Base-by-base conservation (phyloP, 371 early-diverging fungal genomes). In the Mortierella sp. region DNA sequence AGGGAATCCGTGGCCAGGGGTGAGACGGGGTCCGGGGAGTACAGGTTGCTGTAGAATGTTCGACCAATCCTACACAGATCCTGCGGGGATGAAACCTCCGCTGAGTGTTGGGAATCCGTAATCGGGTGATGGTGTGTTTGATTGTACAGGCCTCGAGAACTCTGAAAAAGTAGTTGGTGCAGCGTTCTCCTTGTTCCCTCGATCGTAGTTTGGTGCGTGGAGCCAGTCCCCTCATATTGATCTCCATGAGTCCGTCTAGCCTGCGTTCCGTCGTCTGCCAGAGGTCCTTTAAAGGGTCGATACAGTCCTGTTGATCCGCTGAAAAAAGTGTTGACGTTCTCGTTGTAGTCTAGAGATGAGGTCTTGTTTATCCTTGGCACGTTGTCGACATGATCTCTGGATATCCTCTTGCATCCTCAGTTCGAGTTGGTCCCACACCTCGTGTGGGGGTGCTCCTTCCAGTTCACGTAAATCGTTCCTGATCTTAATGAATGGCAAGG, bases 151-250 rank as follows among this genome's bases (percentile, higher is more conserved):
- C 54, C 37, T 37, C 39, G 16, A 79, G 54, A 1, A 40, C 50
- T 0, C 60, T 34, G 44, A 62, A 79, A 51, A 81, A 81, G 45
- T 78, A 76, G 12, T 56, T 40, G 34, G 60, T 73, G 43, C 59
- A 66, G 1, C 63, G 48, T 52, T 81, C 81, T 0, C 81, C 78
- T 28, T 71, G n/a, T 53, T 73, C 81, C 9, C 40, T 50, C 78
- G 77, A 80, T 1, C 50, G 27, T 2, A 50, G 17, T 12, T 28
- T 17, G 4, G 50, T 12, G 7, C 31, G 4, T 7, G 16, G 50
- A 2, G 50, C 50, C 50, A 31, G 28, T 2, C 50, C 50, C 6
- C 8, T 37, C 37, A 37, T 37, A 13, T 6, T 37, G 37, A 13
- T 37, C 13, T 37, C 37, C 37, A 37, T 37, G 37, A 37, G 37